These are phyloP conservation scores for Jackrogersella multiformis DNA, from an alignment of 495 filamentous ascomycete genomes.

Conservation along the genomic window DNA sequence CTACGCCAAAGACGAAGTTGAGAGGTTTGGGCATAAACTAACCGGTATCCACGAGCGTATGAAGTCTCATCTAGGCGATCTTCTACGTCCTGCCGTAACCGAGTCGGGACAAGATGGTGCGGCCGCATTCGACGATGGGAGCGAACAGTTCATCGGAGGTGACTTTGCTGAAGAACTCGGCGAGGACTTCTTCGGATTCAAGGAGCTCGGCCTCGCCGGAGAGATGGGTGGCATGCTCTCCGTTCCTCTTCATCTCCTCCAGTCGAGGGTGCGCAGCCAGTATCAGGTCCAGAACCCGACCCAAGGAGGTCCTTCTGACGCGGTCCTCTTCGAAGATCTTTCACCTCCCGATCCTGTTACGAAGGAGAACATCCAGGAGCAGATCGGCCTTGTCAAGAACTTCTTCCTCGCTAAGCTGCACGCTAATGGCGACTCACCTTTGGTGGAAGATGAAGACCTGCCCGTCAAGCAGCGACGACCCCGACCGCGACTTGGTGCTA, in stretches of 20 bases:
- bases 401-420: conserved; percentile 91
- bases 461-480: conserved; percentile 89
- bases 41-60: conserved; percentile 89
- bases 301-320: conserved; percentile 53
- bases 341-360: conserved; percentile 82
- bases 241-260: conserved; percentile 92
- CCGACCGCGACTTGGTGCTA: conserved; percentile 92
- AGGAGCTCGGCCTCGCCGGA: conserved; percentile 88
- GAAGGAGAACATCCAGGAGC: conserved; percentile 72
- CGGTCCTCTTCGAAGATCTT: conserved; percentile 74
- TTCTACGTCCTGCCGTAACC: conserved; percentile 86
- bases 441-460: conserved; percentile 94
- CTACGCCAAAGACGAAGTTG: conserved; percentile 94
- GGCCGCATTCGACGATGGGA: conserved; percentile 92
- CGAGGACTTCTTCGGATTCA: conserved; percentile 99
- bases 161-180: conserved; percentile 98
- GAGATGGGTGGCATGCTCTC: conserved; percentile 88
- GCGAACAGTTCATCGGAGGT: conserved; percentile 94
- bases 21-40: conserved; percentile 85
- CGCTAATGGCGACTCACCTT: conserved; percentile 78
- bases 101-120: conserved; percentile 85
- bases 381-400: conserved; percentile 85
- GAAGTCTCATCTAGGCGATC: conserved; percentile 86
- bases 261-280: conserved; percentile 84
- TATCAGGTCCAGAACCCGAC: conserved; percentile 78